phyloP scores from a whole-genome alignment of 2,329 filamentous ascomycete genomes.

The Pyricularia sp. region DNA sequence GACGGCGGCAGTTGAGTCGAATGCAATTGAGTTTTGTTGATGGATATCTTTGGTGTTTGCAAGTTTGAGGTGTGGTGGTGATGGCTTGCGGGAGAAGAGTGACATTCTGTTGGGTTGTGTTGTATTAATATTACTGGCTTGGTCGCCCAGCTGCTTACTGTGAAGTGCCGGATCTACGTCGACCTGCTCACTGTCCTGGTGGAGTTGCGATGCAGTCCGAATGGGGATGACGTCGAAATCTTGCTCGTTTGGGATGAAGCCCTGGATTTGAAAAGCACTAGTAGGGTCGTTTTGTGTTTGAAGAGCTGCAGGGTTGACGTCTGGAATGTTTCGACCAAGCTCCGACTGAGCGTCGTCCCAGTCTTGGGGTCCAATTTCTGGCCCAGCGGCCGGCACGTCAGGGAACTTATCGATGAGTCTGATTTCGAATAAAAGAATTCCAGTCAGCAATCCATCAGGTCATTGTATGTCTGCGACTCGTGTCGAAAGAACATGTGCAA shows the following conservation, averaged over 20 bases:
- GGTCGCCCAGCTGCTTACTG: slow-evolving; percentile 12
- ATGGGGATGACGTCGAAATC: slow-evolving; percentile 30
- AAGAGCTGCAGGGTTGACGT: slow-evolving; percentile 31
- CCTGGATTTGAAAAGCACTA: not conserved
- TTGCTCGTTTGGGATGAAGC: not conserved
- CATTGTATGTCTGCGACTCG: not conserved
- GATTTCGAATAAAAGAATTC: not conserved
- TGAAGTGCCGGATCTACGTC: slow-evolving; percentile 6
- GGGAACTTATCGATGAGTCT: not conserved
- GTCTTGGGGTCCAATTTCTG: slow-evolving; percentile 14
- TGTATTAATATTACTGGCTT: slow-evolving; percentile 23
- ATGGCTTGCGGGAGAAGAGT: slow-evolving; percentile 38
- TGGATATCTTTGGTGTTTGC: slow-evolving; percentile 26
- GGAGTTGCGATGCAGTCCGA: slow-evolving; percentile 20
- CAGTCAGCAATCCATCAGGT: not conserved
- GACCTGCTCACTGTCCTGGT: slow-evolving; percentile 8
- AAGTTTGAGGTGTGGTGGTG: slow-evolving; percentile 44
- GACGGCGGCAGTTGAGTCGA: slow-evolving; percentile 7
- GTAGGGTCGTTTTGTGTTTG: slow-evolving; percentile 25
- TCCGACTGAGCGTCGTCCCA: slow-evolving; percentile 12
- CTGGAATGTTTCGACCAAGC: slow-evolving; percentile 27
- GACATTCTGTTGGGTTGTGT: slow-evolving; percentile 33
- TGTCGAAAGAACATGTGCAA: not conserved
- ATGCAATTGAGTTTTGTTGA: slow-evolving; percentile 2
- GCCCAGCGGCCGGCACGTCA: slow-evolving; percentile 9